Base-by-base conservation (phyloP, 352 stramenopile species). In the Globisporangium canariense region DNA sequence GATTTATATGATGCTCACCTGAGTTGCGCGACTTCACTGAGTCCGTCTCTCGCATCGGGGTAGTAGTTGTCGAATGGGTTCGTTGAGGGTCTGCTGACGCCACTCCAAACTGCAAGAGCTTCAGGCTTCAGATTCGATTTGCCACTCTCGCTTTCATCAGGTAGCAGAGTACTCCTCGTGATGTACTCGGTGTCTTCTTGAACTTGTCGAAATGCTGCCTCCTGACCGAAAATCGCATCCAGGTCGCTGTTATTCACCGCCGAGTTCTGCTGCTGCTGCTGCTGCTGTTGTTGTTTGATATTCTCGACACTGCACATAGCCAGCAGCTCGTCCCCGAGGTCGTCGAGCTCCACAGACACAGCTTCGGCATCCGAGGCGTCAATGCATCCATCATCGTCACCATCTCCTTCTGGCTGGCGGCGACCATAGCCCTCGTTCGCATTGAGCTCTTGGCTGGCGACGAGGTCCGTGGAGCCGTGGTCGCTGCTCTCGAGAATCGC, bases 1-100 rank as follows among this genome's bases (percentile, higher is more conserved):
- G 50, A 18, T 40, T 36, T 11, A 13, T 50, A 25, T 38, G 8
- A 7, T 8, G 62, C 60, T 61, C 72, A 72, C 68, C 68, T 75
- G 60, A 75, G 68, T 11, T 72, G 68, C 11, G 65, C 60, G 50
- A 64, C 50, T 36, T 72, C 65, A 62, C 57, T 61, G 20, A 59
- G 64, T 25, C 38, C 34, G n/a, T 53, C 56, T 53, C 38, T 62
- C 7, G 41, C 13, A 3, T 52, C 28, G 11, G 18, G 9, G 11
- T 28, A 22, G 20, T 16, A 16, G 18, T 34, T 60, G 9, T 16
- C 54, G 7, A 25, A 40, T 13, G 34, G 18, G 10, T 25, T 30
- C 0, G 32, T 14, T 14, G 32, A 32, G 20, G 58, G 41, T 5
- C 40, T 3, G 10, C 30, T 8, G 18, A 58, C 2, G 18, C 18